Conservation (phyloP, 441 rosid genomes). For the Aleurites moluccanus region DNA sequence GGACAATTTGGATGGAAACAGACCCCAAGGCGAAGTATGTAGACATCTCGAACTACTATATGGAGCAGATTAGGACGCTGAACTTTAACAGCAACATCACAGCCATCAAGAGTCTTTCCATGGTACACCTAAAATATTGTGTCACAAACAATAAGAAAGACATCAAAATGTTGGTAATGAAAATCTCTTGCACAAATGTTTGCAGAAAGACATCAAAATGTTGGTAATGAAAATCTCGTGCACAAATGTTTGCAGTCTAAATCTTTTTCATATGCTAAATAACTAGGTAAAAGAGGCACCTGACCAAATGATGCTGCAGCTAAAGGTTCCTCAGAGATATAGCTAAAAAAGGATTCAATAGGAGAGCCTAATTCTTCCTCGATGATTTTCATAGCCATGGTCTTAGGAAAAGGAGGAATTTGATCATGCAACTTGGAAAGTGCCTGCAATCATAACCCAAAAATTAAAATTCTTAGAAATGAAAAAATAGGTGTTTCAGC, state of each 20-base stretch:
- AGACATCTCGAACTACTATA: conserved; percentile 83
- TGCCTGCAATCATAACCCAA: conserved; percentile 58
- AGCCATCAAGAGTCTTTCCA: conserved; percentile 77
- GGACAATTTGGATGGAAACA: conserved; percentile 29
- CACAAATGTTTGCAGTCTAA: neutral
- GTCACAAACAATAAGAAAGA: conserved; percentile 23
- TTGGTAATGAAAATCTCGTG: neutral
- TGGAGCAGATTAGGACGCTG: conserved; percentile 92
- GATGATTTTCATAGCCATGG: conserved; percentile 70
- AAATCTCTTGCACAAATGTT: neutral
- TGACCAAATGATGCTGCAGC: conserved; percentile 99
- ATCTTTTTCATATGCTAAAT: conserved; percentile 9
- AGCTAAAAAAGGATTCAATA: conserved; percentile 58
- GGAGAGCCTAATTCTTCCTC: conserved; percentile 94
- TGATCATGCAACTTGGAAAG: conserved; percentile 91
- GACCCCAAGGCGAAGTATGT: conserved; percentile 93
- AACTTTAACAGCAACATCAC: conserved; percentile 88
- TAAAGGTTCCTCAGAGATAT: conserved; percentile 79
- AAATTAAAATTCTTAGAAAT: conserved; percentile 12
- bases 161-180: conserved; percentile 7
- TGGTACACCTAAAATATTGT: conserved; percentile 65
- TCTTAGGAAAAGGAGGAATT: conserved; percentile 86
- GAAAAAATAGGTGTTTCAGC: neutral
- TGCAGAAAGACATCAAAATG: conserved; percentile 20
- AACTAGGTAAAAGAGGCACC: conserved; percentile 42